Base-by-base conservation (phyloP, 306 rosid genomes). In the Sesbania bispinosa region DNA sequence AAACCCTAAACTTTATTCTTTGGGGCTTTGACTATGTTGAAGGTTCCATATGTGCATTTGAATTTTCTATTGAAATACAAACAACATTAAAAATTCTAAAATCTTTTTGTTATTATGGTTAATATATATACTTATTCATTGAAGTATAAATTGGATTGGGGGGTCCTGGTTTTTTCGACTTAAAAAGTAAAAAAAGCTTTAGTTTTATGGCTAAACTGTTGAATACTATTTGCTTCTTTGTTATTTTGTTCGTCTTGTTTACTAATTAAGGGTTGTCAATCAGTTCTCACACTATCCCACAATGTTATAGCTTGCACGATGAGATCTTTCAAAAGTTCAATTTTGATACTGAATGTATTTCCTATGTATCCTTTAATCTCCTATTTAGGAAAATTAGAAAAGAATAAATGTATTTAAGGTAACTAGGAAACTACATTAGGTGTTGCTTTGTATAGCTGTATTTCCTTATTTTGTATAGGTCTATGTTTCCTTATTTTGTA, bases 261-360 rank as follows among this genome's bases (percentile, higher is more conserved):
- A 65, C 24, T 48, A 18, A 55, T 64, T n/a, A 27, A n/a, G 58
- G 67, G 29, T 26, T 32, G 38, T 63, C 72, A 48, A 45, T 46
- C 57, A 27, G 35, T 42, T 73, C 79, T 76, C 76, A 75, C 79
- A 23, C 43, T 38, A 30, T 67, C 27, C 47, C 59, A 66, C 51
- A 48, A 74, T 82, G 71, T 76, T 67, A 80, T 74, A 94, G 98
- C 79, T 83, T 94, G 92, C 98, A 94, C 89, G 98, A 94, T 73
- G 97, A 94, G 85, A 94, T 94, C 96, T 90, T 94, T 80, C 97
- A 76, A 53, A 94, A 94, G 85, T 94, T 94, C 64, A 90, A 94
- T 83, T 90, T 90, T 83, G 98, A 94, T 77, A 94, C 94, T 35
- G 96, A 90, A 77, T 94, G 98, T n/a, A n/a, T n/a, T n/a, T n/a